Evolutionary conservation across 768 basidiomycete species (phyloP).

Genomic region (Russula abietina): DNA sequence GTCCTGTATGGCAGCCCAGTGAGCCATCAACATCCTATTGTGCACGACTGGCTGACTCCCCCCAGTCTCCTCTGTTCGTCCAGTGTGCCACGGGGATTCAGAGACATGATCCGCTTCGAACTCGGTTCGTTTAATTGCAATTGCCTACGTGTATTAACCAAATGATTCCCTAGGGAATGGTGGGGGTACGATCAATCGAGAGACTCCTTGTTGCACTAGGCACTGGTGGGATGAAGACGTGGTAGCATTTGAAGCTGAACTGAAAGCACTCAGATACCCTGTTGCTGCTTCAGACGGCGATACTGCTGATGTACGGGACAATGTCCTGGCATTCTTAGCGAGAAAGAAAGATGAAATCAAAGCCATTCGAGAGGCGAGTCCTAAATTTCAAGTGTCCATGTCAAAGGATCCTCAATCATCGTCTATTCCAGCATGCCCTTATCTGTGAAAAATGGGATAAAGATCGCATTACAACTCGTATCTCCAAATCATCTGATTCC

Average conservation of each 20-base stretch:
- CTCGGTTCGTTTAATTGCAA: background rate
- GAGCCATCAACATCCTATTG: background rate
- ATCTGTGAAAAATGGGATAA: slow-evolving; percentile 10
- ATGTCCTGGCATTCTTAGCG: background rate
- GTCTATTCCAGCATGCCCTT: slow-evolving; percentile 4
- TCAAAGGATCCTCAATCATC: background rate
- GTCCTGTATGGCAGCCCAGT: slow-evolving; percentile 12
- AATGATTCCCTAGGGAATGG: background rate
- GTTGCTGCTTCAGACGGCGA: background rate
- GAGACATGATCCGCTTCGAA: slow-evolving; percentile 1
- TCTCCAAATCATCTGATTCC: background rate
- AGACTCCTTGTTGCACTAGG: background rate
- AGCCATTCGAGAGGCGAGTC: slow-evolving; percentile 1
- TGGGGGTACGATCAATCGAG: background rate
- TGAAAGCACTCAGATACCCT: background rate
- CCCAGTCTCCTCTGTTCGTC: background rate
- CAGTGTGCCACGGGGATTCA: background rate
- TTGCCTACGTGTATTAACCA: background rate
- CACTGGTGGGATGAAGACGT: slow-evolving; percentile 18
- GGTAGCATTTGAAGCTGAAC: background rate
- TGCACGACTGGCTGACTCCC: background rate
- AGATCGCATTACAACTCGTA: slow-evolving; percentile 6
- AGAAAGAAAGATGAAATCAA: background rate
- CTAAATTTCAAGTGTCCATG: background rate
- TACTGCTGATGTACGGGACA: background rate